Evolutionary conservation across 2,329 filamentous ascomycete genomes (phyloP).

Genomic region (Neocucurbitaria cava): DNA sequence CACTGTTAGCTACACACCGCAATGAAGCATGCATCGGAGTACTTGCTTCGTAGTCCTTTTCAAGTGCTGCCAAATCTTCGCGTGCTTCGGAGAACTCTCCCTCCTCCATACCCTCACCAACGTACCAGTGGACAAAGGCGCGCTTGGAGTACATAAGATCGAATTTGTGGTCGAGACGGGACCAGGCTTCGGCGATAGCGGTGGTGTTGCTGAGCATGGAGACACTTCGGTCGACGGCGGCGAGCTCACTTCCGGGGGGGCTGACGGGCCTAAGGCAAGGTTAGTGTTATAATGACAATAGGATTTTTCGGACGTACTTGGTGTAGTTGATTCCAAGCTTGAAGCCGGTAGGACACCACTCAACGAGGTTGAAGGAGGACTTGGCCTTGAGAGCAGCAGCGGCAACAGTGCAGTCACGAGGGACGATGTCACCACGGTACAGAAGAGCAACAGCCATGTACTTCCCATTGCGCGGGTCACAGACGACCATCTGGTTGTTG

Average conservation of each 20-base stretch:
- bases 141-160: conserved; percentile 82
- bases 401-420: conserved; percentile 72
- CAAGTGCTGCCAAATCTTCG: conserved; percentile 83
- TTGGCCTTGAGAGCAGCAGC: conserved; percentile 74
- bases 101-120: conserved; percentile 92
- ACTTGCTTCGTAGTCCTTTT: conserved; percentile 76
- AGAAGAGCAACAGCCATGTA: conserved; percentile 78
- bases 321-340: conserved; percentile 79
- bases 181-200: conserved; percentile 76
- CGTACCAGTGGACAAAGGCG: conserved; percentile 79
- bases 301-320: conserved; percentile 44
- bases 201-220: conserved; percentile 79
- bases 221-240: conserved; percentile 96
- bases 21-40: neutral
- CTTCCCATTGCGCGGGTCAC: conserved; percentile 76
- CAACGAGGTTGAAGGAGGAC: conserved; percentile 74
- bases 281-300: conserved; percentile 14
- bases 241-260: conserved; percentile 94
- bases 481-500: conserved; percentile 81
- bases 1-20: conserved; percentile 1
- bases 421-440: conserved; percentile 75
- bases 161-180: conserved; percentile 75
- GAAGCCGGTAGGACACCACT: conserved; percentile 79
- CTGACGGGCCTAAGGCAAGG: conserved; percentile 81
- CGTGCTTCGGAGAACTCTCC: conserved; percentile 88